phyloP scores from a whole-genome alignment of 2,329 filamentous ascomycete species.

The Hypomyces rosellus region DNA sequence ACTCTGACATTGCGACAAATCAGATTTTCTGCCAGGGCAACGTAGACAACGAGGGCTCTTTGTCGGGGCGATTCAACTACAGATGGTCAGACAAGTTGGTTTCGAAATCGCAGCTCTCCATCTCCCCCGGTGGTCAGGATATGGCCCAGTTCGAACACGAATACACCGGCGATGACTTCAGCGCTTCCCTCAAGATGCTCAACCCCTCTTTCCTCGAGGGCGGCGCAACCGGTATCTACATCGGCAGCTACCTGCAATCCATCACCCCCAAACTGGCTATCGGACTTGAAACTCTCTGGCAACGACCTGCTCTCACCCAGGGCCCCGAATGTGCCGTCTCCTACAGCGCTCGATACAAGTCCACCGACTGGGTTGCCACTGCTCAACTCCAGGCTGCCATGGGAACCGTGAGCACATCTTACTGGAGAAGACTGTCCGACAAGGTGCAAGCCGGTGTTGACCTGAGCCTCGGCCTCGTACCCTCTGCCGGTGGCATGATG shows the following conservation, averaged over 20 bases:
- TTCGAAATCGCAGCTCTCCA: conserved; percentile 82
- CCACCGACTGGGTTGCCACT: conserved; percentile 85
- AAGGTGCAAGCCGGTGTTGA: conserved; percentile 96
- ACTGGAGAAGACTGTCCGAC: conserved; percentile 89
- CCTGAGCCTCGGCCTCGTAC: conserved; percentile 77
- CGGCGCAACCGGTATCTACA: conserved; percentile 87
- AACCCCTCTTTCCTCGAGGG: conserved; percentile 95
- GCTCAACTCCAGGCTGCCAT: conserved; percentile 78
- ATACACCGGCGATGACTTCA: conserved; percentile 90
- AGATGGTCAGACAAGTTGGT: conserved; percentile 76
- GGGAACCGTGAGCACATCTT: conserved; percentile 82
- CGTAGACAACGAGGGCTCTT: conserved; percentile 83
- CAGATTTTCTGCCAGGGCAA: conserved; percentile 95
- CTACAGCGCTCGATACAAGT: conserved; percentile 88
- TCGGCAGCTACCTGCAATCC: conserved; percentile 92
- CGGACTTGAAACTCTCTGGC: conserved; percentile 90
- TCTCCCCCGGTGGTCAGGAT: conserved; percentile 72
- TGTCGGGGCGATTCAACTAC: conserved; percentile 88
- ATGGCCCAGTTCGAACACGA: conserved; percentile 95
- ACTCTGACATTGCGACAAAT: conserved; percentile 13
- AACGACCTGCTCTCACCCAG: conserved; percentile 74
- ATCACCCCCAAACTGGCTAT: conserved; percentile 81
- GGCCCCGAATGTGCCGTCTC: conserved; percentile 87
- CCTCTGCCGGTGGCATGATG: conserved; percentile 62
- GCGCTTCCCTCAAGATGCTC: conserved; percentile 83